Evolutionary conservation across 495 filamentous ascomycete genomes (phyloP), one percentile per base, ranked within the genome.

Genomic region (Penicillium pulvis): DNA sequence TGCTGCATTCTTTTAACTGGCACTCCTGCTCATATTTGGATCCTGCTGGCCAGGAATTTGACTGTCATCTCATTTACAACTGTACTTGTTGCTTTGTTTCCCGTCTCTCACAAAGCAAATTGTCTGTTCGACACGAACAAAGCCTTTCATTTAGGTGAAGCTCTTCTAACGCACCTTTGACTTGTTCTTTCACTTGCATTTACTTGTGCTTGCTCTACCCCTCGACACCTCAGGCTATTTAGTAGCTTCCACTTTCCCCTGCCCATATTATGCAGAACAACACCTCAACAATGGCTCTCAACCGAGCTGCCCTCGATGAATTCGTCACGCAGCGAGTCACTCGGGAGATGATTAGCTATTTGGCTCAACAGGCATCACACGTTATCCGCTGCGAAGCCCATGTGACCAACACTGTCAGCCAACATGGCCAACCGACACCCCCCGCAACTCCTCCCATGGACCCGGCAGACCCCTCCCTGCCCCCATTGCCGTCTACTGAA

Each of bases 311-410:
- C 33, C 85, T 98, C 61, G 91, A 96, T 45, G 83, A 92, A 60
- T 98, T 98, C 72, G 83, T 98, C 71, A 87, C 88, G 63, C 80
- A 83, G 61, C 88, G 88, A 11, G 93, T 98, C 55, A 87, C 85
- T 62, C 78, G 81, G 53, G 85, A 88, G 41, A 98, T 98, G 95
- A 86, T 98, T 61, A 70, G 77, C 30, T 89, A 96, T 74, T 81
- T 98, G 58, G 91, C 94, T 43, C 71, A 82, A 46, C 92, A 93
- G 66, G 93, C 94, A 28, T 80, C 82, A 49, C 83, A 85, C 66
- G 94, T 98, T 69, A 98, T 98, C 70, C 87, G 91, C 53, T 98
- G 94, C 82, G 94, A 98, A 47, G 55, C 71, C 43, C 73, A 77
- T 73, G 70, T 79, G 73, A 75, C 69, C 59, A 69, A 71, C 53